Evolutionary conservation across 441 rosid genomes (phyloP), one percentile per base, ranked within the genome.

Genomic region (Manihot esculenta): DNA sequence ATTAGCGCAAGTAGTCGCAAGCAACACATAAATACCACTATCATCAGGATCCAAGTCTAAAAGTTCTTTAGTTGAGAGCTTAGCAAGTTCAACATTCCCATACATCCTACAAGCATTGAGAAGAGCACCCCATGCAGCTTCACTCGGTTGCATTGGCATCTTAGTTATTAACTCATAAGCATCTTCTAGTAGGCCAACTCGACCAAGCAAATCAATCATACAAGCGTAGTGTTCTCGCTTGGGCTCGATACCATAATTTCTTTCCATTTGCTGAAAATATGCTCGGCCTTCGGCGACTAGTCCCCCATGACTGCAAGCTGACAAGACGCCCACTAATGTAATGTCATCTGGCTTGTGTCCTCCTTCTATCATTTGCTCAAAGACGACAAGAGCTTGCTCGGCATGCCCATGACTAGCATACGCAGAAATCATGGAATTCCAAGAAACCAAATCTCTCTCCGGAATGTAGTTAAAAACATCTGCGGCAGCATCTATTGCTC

Each of bases 121-220:
- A 63, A 70, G 50, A 61, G 73, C 73, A 33, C 73, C 73, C 73
- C 73, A 61, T 30, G 67, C 67, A 48, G 67, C 67, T 50, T 61
- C 60, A 44, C 50, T 48, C 12, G 73, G 73, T 51, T 70, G 24
- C 59, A 61, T 49, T 61, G 73, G 73, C 73, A 70, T 70, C 59
- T 9, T 61, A 56, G 33, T 60, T 60, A 70, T 59, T 1, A 70
- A 35, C 6, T 61, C 51, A 61, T 48, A 70, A 70, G 73, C 73
- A 21, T 49, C 67, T 30, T 70, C 50, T 59, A 70, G 24, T 0
- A 70, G 60, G 7, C 73, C 67, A 35, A 61, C 73, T 49, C 73
- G 47, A 60, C 73, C 73, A 21, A 70, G 67, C 24, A 61, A 49
- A 50, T 70, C 73, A 23, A 70, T 35, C 67, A 61, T 60, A 60